Evolutionary conservation across 352 stramenopile species (phyloP), one percentile per base, ranked within the genome.

Genomic region (Globisporangium sylvaticum): DNA sequence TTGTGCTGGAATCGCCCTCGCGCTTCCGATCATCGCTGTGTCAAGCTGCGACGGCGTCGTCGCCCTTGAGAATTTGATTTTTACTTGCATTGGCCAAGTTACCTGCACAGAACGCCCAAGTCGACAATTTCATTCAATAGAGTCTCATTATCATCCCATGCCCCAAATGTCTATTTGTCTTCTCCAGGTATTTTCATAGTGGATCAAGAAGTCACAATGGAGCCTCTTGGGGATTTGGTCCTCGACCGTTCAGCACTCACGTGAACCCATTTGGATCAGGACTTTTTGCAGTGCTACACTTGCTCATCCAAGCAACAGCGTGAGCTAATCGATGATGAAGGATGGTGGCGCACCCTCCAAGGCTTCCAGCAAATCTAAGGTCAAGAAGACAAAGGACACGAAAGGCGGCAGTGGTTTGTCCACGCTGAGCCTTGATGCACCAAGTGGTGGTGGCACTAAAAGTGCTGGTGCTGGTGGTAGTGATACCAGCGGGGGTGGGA

Each of bases 11-110:
- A 12, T 81, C 82, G 4, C 82, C 84, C 14, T 66, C 76, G 48
- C 83, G 84, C 24, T 78, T 77, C 4, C 82, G 80, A 59, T 92
- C 86, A 15, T 87, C 82, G 4, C 67, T 94, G 48, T 92, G 86
- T n/a, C 68, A 69, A n/a, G 78, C 81, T 5, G 59, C 79, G 25
- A 64, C 87, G 29, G 65, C 72, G 39, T 76, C 34, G 58, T 22
- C 53, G 20, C 63, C 8, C 57, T 68, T 27, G 20, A 22, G 20
- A 60, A 37, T 34, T 20, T 60, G 29, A 58, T n/a, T 31, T 56
- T 37, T 37, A 1, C 31, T 37, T 12, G 10, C 31, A 37, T 37
- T 8, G 31, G 9, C 9, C 34, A 48, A 50, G 42, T 50, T 10
- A 24, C 9, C 18, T 50, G 18, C 42, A 1, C 42, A 24, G 42